Evolutionary conservation across 352 stramenopile genomes (phyloP), one percentile per base, ranked within the genome.

Genomic region (Phytophthora citrophthora): DNA sequence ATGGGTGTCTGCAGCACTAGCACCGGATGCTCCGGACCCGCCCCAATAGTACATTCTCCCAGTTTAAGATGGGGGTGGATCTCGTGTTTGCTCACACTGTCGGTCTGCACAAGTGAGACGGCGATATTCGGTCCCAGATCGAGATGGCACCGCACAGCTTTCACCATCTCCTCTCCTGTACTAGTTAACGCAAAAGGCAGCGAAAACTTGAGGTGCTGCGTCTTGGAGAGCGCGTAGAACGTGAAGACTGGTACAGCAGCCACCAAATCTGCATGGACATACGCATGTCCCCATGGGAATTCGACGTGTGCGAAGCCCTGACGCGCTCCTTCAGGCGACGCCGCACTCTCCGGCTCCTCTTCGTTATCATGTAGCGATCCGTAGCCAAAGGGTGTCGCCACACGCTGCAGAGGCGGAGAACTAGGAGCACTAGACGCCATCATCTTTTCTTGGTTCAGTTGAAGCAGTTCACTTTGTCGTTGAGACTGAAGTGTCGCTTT

Each of bases 241-340:
- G 81, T 94, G 48, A 94, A 94, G 43, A 88, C 70, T 1, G 83
- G 85, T 26, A 76, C 68, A 12, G 76, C 51, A 5, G 79, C 81
- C 38, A 92, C 77, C 24, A 90, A 54, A 26, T 89, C 76, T 16
- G 74, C 59, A 50, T 88, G 71, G 15, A 94, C 72, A 48, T 89
- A 90, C 38, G 82, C 83, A 32, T 79, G 70, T n/a, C 85, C 85
- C 85, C 85, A 94, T 2, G 85, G 79, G 43, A 94, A 94, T 47
- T 82, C 54, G 23, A 94, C 85, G 49, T 80, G 79, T 50, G 78
- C 79, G 56, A 93, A 90, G 11, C 65, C 74, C 15, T 70, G 54
- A 16, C 68, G 64, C 6, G 59, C 23, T 32, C 48, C 49, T 38
- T 76, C 67, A 2, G 56, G 38, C 15, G 54, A 59, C 15, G 54